phyloP scores from a whole-genome alignment of 129 eudicot genomes.

The Centrapalus pauciflorus region DNA sequence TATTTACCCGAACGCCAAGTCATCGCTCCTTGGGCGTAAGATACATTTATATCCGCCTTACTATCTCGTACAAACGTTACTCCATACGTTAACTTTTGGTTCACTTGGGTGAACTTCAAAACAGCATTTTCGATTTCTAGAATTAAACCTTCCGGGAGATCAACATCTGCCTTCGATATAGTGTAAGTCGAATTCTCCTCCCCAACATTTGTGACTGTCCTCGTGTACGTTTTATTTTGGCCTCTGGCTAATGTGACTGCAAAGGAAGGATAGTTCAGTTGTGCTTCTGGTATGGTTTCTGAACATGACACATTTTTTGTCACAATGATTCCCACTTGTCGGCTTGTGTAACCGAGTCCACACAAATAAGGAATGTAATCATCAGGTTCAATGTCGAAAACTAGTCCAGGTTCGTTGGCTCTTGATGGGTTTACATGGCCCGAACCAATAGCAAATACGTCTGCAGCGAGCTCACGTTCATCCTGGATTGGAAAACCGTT shows the following conservation, averaged over 20 bases:
- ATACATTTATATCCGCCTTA: not conserved
- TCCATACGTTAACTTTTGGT: conserved; percentile 35
- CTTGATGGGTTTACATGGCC: conserved; percentile 55
- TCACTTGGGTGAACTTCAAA: conserved; percentile 28
- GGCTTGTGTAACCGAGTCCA: conserved; percentile 42
- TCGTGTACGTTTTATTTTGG: conserved; percentile 6
- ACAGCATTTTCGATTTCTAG: conserved; percentile 18
- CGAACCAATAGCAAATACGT: conserved; percentile 41
- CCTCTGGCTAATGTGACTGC: conserved; percentile 18
- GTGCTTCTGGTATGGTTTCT: conserved; percentile 33
- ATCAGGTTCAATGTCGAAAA: conserved; percentile 39
- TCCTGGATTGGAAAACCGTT: conserved; percentile 27
- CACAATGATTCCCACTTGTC: conserved; percentile 14
- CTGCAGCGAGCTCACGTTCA: conserved; percentile 28
- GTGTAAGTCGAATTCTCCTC: conserved; percentile 26
- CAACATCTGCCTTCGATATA: not conserved
- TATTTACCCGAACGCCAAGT: conserved; percentile 35
- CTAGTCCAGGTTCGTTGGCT: conserved; percentile 51
- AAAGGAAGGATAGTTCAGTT: conserved; percentile 62
- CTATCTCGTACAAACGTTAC: conserved; percentile 20
- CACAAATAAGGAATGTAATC: conserved; percentile 56
- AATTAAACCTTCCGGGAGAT: conserved; percentile 23
- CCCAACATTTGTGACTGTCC: conserved; percentile 53
- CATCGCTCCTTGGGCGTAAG: conserved; percentile 34
- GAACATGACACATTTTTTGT: conserved; percentile 27